A percentile compares a stretch with the other conserved stretches of the same genome.
Evolutionary conservation across 257 asterid species (phyloP).

Genomic region (Rauvolfia tetraphylla): DNA sequence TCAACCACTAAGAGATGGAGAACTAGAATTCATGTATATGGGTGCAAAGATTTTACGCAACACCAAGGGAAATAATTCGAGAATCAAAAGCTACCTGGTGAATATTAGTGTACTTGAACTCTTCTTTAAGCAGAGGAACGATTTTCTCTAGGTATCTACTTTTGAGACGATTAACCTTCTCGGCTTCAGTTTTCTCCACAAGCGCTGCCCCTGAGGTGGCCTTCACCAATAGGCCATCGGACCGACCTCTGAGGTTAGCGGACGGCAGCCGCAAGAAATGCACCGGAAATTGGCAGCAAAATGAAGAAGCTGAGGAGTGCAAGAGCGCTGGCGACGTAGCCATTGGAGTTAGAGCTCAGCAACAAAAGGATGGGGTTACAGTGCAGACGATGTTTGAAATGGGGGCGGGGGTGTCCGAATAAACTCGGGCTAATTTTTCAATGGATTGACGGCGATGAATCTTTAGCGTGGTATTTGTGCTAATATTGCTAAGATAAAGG

Average conservation of each 20-base stretch:
- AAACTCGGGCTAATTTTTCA: neutral
- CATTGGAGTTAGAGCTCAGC: constrained; percentile 3
- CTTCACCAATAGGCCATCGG: constrained; percentile 50
- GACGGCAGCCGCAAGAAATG: constrained; percentile 38
- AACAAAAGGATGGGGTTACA: neutral
- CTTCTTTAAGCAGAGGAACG: constrained; percentile 75
- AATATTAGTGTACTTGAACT: constrained; percentile 73
- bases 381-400: neutral
- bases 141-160: constrained; percentile 63
- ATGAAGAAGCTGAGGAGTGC: constrained; percentile 62
- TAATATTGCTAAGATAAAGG: neutral
- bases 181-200: constrained; percentile 82
- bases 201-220: constrained; percentile 52
- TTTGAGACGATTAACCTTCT: constrained; percentile 63
- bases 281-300: constrained; percentile 42
- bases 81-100: constrained; percentile 50
- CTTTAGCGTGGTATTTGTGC: neutral
- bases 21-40: neutral
- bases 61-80: neutral
- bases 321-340: constrained; percentile 39
- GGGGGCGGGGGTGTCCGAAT: neutral
- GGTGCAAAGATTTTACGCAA: neutral
- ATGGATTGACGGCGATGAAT: neutral
- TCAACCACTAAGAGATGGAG: neutral
- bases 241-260: constrained; percentile 22